phyloP scores from a whole-genome alignment of 164 flowering plant genomes.

The Vitis amurensis region DNA sequence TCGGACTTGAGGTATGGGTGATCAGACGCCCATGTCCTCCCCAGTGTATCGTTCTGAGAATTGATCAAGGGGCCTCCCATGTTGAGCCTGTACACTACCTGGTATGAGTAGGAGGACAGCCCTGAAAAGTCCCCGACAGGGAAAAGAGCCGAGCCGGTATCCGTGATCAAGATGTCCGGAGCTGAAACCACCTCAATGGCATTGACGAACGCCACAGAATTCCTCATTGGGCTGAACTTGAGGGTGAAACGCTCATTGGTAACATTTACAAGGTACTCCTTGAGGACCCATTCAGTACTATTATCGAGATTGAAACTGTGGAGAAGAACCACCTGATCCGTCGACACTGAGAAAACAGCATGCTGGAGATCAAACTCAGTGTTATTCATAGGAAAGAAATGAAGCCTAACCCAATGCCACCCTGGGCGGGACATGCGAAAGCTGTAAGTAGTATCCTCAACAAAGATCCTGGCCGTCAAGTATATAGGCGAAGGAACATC shows the following conservation, averaged over 20 bases:
- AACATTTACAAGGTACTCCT: conserved; percentile 63
- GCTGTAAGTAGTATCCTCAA: conserved; percentile 46
- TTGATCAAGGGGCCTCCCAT: conserved; percentile 63
- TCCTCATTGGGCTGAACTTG: conserved; percentile 43
- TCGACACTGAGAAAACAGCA: conserved; percentile 47
- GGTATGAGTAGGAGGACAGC: conserved; percentile 31
- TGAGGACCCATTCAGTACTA: conserved; percentile 19
- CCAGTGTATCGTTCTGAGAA: conserved; percentile 61
- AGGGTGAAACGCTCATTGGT: conserved; percentile 37
- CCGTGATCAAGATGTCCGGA: conserved; percentile 51
- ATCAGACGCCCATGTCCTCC: conserved; percentile 59
- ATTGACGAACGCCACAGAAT: conserved; percentile 61
- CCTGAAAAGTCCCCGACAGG: conserved; percentile 45
- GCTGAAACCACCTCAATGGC: conserved; percentile 79
- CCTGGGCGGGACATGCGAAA: conserved; percentile 52
- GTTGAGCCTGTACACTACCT: conserved; percentile 48
- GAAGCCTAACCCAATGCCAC: conserved; percentile 79
- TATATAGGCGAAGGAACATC: conserved; percentile 38
- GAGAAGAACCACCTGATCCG: conserved; percentile 46
- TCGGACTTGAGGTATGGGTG: conserved; percentile 27
- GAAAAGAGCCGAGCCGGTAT: conserved; percentile 36
- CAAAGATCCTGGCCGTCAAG: conserved; percentile 48
- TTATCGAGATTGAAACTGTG: conserved; percentile 37
- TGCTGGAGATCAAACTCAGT: conserved; percentile 33
- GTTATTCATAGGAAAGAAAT: conserved; percentile 54